phyloP scores from a whole-genome alignment of 352 stramenopile species.

The Lagenidium giganteum region DNA sequence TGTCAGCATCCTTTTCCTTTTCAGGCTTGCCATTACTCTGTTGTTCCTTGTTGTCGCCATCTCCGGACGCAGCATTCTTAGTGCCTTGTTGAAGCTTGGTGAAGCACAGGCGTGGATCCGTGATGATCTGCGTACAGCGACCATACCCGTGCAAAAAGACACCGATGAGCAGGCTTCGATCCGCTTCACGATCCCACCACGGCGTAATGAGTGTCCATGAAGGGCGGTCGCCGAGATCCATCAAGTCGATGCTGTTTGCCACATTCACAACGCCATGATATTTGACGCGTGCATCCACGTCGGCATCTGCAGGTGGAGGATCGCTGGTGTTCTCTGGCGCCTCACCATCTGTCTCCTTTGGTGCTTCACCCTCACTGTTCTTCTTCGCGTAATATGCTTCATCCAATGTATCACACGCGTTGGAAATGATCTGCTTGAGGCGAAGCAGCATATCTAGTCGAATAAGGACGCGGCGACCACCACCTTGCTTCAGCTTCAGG shows the following conservation, averaged over 20 bases:
- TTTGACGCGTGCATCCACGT: slow-evolving; percentile 50
- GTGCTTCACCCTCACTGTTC: too few relatives aligned
- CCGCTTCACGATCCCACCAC: slow-evolving; percentile 68
- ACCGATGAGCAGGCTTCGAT: slow-evolving; percentile 58
- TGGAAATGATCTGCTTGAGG: slow-evolving; percentile 43
- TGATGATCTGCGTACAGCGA: slow-evolving; percentile 63
- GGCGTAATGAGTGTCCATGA: slow-evolving; percentile 64
- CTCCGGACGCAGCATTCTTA: too few relatives aligned
- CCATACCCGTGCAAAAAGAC: slow-evolving; percentile 77
- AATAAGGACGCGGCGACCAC: slow-evolving; percentile 55
- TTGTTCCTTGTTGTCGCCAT: not conserved
- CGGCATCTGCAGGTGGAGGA: slow-evolving; percentile 18
- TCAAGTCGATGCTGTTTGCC: slow-evolving; percentile 34
- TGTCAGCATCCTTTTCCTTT: slow-evolving; percentile 13
- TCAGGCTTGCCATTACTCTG: not conserved
- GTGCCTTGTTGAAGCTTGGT: slow-evolving; percentile 37
- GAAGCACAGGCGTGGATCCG: slow-evolving; percentile 57
- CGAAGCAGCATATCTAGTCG: slow-evolving; percentile 71
- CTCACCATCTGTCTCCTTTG: slow-evolving; percentile 13
- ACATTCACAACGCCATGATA: slow-evolving; percentile 58
- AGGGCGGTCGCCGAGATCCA: slow-evolving; percentile 50
- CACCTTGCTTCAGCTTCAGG: slow-evolving; percentile 64
- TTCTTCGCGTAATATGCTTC: slow-evolving; percentile 20
- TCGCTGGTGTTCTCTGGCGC: slow-evolving; percentile 5
- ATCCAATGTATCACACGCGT: slow-evolving; percentile 54